Base-by-base conservation (phyloP, 192 early-diverging fungal genomes). In the Obelidium mucronatum region DNA sequence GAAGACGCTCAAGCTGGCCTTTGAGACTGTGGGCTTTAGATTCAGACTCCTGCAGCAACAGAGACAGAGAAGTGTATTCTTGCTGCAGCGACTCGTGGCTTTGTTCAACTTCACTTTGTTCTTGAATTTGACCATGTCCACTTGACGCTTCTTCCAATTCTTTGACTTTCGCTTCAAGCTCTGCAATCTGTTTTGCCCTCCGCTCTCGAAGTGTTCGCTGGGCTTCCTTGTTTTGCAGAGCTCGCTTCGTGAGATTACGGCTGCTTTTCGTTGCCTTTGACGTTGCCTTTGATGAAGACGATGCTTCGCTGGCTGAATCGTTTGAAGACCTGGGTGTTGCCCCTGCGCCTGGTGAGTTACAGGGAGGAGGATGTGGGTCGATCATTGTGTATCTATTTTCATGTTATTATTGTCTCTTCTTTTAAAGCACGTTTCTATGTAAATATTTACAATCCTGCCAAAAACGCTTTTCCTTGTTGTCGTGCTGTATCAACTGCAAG, bases 111-210 rank as follows among this genome's bases (percentile, higher is more conserved):
- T n/a, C n/a, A n/a, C n/a, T n/a, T n/a, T n/a, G n/a, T n/a, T n/a
- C n/a, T n/a, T n/a, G n/a, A n/a, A n/a, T n/a, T n/a, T n/a, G n/a
- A n/a, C n/a, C n/a, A n/a, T n/a, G n/a, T n/a, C n/a, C n/a, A n/a
- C n/a, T n/a, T n/a, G 44, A 6, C 44, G 19, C 11, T 0, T 6
- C 44, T 48, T 84, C 83, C 61, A 84, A 34, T 36, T 83, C 44
- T 13, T 28, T 42, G 2, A 84, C 67, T 42, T 75, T 40, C 13
- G 79, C 62, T 54, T 83, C 81, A 28, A 84, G 65, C 36, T 81
- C 74, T 24, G 75, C 76, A 36, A 65, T 65, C 2, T 65, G 39
- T 22, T 30, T 26, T 11, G 31, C 35, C 63, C 26, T 24, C 63
- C 37, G 31, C 22, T 39, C 24, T 65, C 63, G 31, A 40, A 8